Base-by-base conservation (phyloP, 1,284 basidiomycete species). In the Cryptococcus hybrid region DNA sequence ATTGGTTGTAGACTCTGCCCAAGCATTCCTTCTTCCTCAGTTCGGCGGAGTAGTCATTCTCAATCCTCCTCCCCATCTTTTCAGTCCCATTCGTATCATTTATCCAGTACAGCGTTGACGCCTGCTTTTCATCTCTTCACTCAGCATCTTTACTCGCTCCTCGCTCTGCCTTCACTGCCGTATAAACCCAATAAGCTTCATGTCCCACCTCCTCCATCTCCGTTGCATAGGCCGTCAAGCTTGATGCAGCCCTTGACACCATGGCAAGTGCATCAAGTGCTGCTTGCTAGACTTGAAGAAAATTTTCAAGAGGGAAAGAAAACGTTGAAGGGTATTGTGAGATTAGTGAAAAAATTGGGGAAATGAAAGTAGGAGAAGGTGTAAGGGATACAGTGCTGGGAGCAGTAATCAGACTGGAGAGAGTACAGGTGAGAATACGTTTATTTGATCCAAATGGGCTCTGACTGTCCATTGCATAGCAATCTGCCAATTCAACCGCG, bases 11-110 rank as follows among this genome's bases (percentile, higher is more conserved):
- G 71, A 69, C 46, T 57, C 65, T 7, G 61, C 72, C 1, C 62
- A 66, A 18, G 65, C 73, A 3, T 99, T 98, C 81, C 83, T 97
- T 30, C 82, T 96, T 1, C 95, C 96, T 0, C 95, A 98, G 77
- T 96, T 92, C 88, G 95, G 96, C 44, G 88, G 92, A 12, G 89
- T 99, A 49, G 84, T 89, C 54, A 83, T 98, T 52, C 79, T 86
- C 64, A 92, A 96, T 70, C 83, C 84, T 35, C 80, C 79, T 6
- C 34, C 75, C 67, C 77, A 36, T 59, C 52, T 36, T 13, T 61
- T 5, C 11, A 55, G 7, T 40, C 13, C 7, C 24, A 11, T 5
- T 39, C 51, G n/a, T 68, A 59, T 52, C 69, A 56, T 42, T 67
- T 78, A 8, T 51, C 69, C 1, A 47, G 60, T 2, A 38, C 56